These are phyloP conservation scores for Eucalyptus sideroxylon DNA, from an alignment of 345 rosid species.

Conservation along the genomic window DNA sequence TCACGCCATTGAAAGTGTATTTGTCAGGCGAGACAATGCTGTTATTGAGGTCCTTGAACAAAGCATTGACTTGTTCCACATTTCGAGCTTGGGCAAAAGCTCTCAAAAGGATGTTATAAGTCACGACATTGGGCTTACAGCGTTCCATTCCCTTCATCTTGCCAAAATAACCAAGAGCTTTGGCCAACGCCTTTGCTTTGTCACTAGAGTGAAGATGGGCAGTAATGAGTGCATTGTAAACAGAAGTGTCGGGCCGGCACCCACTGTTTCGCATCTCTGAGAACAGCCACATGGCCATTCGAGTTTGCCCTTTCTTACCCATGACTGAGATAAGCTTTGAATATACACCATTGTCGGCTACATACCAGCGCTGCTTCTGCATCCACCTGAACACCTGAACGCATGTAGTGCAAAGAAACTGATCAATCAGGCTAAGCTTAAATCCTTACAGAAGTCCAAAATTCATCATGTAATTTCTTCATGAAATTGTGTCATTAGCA, in stretches of 20 bases:
- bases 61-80: conserved; percentile 54
- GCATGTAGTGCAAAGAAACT: neutral
- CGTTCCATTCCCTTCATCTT: conserved; percentile 78
- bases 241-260: conserved; percentile 86
- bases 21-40: conserved; percentile 59
- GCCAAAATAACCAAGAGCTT: conserved; percentile 64
- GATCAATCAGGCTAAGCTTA: neutral
- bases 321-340: conserved; percentile 73
- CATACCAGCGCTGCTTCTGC: conserved; percentile 94
- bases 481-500: neutral
- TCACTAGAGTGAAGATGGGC: conserved; percentile 86
- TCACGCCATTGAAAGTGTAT: conserved; percentile 77
- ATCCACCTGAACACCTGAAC: conserved; percentile 94
- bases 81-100: conserved; percentile 80
- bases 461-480: neutral
- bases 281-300: conserved; percentile 98
- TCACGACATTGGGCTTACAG: conserved; percentile 78
- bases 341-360: conserved; percentile 76
- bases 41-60: conserved; percentile 64
- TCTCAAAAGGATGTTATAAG: conserved; percentile 80
- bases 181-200: conserved; percentile 71
- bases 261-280: conserved; percentile 96
- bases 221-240: conserved; percentile 75
- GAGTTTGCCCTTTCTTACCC: conserved; percentile 83
- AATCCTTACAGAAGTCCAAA: too few relatives aligned